phyloP scores from a whole-genome alignment of 208 protist genomes.

The Naegleria fowleri region DNA sequence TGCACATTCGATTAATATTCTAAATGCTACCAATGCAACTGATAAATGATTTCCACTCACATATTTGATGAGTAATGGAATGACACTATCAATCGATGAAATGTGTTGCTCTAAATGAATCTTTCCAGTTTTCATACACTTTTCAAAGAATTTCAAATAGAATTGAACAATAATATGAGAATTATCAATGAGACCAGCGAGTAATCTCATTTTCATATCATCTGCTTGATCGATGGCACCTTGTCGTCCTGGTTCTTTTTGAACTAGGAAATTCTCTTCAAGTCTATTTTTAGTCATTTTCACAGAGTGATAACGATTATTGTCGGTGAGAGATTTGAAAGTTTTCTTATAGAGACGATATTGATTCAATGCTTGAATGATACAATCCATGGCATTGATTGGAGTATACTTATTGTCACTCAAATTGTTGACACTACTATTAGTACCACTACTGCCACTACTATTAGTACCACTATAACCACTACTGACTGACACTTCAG shows the following conservation, averaged over 20 bases:
- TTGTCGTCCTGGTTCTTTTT: constrained; percentile 8
- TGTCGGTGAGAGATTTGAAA: background rate
- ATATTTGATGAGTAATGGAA: constrained; percentile 3
- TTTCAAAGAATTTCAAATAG: background rate
- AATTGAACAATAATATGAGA: constrained; percentile 4
- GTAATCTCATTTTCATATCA: background rate
- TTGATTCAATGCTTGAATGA: background rate
- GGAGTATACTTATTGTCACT: background rate
- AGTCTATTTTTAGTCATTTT: background rate
- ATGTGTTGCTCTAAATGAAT: background rate
- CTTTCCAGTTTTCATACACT: background rate
- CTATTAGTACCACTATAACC: too few species aligned
- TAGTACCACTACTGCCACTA: too few species aligned
- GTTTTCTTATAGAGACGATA: background rate
- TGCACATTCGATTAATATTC: background rate
- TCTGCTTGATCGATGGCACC: background rate
- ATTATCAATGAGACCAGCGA: background rate
- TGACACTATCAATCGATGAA: background rate
- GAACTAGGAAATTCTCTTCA: background rate
- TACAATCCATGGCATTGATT: background rate
- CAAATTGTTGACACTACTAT: background rate
- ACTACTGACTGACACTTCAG: too few species aligned
- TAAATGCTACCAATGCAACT: background rate
- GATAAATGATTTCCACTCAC: background rate
- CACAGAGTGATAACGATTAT: background rate